These are phyloP conservation scores for button mushroom (Agaricus bisporus) DNA, from an alignment of 768 basidiomycete species.

Conservation along the genomic window DNA sequence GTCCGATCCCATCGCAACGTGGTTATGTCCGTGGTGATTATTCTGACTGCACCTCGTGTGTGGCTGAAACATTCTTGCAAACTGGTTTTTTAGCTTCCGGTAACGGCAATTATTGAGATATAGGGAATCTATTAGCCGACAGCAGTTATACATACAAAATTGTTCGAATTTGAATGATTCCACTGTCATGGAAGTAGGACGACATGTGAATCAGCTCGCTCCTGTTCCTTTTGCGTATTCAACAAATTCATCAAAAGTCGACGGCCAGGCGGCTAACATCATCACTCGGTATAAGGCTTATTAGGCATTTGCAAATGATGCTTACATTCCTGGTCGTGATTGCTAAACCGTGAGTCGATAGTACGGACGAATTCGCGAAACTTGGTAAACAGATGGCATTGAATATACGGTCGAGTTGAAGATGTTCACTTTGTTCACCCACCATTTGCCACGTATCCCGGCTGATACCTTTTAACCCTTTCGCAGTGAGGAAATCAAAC, in stretches of 20 bases:
- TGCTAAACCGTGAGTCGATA: constrained; percentile 65
- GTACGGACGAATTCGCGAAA: constrained; percentile 75
- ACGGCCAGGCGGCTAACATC: constrained; percentile 74
- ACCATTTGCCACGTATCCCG: constrained; percentile 91
- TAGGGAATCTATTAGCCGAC: constrained; percentile 1
- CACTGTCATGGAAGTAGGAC: neutral
- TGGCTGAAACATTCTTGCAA: neutral
- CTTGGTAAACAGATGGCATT: constrained; percentile 28
- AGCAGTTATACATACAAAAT: constrained; percentile 4
- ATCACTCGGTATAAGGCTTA: neutral
- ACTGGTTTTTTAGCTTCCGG: neutral
- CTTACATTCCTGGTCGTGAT: constrained; percentile 73
- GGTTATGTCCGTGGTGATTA: neutral
- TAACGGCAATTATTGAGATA: neutral
- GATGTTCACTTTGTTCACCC: constrained; percentile 17
- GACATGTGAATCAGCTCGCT: neutral
- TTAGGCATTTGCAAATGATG: constrained; percentile 10
- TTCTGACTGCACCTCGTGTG: neutral
- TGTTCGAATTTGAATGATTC: neutral
- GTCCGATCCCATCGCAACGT: neutral
- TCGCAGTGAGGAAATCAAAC: constrained; percentile 69
- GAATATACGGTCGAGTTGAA: neutral
- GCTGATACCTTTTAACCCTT: constrained; percentile 71
- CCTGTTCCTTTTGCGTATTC: constrained; percentile 49
- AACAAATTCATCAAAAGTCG: constrained; percentile 81